Evolutionary conservation across 129 eudicot species (phyloP), one percentile per base, ranked within the genome.

Genomic region (Flaveria robusta): DNA sequence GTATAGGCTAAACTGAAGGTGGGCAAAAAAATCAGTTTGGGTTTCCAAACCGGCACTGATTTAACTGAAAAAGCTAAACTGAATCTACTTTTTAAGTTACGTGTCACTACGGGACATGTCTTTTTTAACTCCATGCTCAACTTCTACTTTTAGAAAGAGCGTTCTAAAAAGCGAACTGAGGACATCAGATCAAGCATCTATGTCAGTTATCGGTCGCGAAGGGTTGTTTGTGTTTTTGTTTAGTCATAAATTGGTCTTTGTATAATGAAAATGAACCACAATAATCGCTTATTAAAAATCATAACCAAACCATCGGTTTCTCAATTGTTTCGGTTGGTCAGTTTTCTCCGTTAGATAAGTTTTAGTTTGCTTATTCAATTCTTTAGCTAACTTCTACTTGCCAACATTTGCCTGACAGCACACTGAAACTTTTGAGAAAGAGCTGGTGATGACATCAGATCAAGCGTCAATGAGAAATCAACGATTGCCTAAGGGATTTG

Each of bases 391-490:
- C 68, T 62, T 9, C 8, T 23, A 26, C 19, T 14, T 29, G 20
- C 43, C 43, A 29, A 15, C 13, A 0, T 54, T 47, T 50, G 18
- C 70, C 56, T 70, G 70, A 58, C 92, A 90, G 97, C 91, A 81
- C 81, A 66, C 76, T 0, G 98, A 94, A 77, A 86, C 97, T 5
- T 87, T 94, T 54, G 92, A 82, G 79, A 91, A 91, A 64, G 98
- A 94, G 83, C 69, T 88, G 56, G 80, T 91, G 66, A 94, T 94
- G 98, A 94, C 98, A 22, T 91, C 98, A 24, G 98, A 94, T 79
- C 97, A 94, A 76, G 98, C 98, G 27, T 87, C 90, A 19, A 76
- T 94, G 96, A 91, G 86, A 80, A 94, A 94, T 71, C 97, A 88
- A 58, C 87, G 98, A 37, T 85, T 94, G 50, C 98, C 98, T 0